Base-by-base conservation (phyloP, 805 yeast genomes). In the Metahyphopichia silvanorum region DNA sequence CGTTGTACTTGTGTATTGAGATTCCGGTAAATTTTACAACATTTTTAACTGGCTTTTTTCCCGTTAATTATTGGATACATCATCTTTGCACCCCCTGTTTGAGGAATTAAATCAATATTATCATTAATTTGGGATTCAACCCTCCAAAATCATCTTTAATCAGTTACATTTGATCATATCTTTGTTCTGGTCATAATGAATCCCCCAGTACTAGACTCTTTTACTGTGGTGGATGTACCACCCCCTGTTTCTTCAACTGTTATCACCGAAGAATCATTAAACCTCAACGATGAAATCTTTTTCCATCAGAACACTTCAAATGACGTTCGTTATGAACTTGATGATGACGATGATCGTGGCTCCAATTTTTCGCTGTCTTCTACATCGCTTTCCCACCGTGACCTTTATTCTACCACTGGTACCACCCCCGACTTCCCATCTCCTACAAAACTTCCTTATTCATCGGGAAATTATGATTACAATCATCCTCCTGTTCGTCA, bases 271-370 rank as follows among this genome's bases (percentile, higher is more conserved):
- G 54, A 49, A 29, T 42, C 49, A 15, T 32, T 51, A 20, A 51
- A 46, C 34, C 34, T 52, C 16, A 52, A 52, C 34, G 57, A 52
- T 35, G 57, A 52, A 35, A 39, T 51, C 7, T 51, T 52, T 33
- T 49, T 52, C 40, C 42, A 39, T 34, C 36, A 42, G 26, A 31
- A 42, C 3, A 10, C 29, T 10, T n/a, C 14, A 6, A 24, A 24
- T 13, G 15, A 24, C 16, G 10, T 20, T 20, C 21, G 10, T 20
- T 8, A 20, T 20, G 9, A 20, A 20, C 7, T 20, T 20, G 26
- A 18, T 16, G 15, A 27, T 15, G 21, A 17, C 28, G 22, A 23
- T 20, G 19, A n/a, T 11, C 4, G 5, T 9, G 12, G 6, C 20
- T n/a, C 11, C 18, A 23, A 17, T 8, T 16, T 13, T 18, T 27